phyloP scores from a whole-genome alignment of 371 early-diverging fungal genomes.

The Mucor ambiguus region DNA sequence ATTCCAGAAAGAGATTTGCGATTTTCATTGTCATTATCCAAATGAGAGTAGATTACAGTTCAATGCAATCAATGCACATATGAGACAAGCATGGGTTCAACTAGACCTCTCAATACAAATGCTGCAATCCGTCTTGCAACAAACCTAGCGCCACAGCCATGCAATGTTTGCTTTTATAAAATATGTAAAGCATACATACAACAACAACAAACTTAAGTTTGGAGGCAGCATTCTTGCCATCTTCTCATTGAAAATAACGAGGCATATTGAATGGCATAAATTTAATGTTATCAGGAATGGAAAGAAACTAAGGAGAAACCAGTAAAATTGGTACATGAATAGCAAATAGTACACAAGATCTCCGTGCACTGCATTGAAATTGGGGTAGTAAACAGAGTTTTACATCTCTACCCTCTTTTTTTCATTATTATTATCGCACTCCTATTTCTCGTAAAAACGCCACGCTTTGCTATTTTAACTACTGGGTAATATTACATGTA shows the following conservation, averaged over 20 bases:
- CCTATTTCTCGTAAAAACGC: not conserved
- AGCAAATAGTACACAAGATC: not conserved
- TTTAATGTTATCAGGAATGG: slow-evolving; percentile 3
- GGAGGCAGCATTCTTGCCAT: slow-evolving; percentile 1
- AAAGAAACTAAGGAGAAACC: not conserved
- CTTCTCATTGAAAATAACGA: not conserved
- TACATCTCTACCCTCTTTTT: not conserved
- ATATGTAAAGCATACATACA: slow-evolving; percentile 1
- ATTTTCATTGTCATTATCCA: not conserved
- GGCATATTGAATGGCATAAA: slow-evolving; percentile 5
- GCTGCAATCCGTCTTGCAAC: not conserved
- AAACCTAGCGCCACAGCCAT: not conserved
- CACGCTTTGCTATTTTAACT: slow-evolving; percentile 1
- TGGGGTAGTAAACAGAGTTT: not conserved
- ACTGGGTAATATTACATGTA: not conserved
- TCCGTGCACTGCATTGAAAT: slow-evolving; percentile 13
- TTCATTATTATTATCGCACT: not conserved
- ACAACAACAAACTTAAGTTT: not conserved
- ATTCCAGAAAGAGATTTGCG: not conserved
- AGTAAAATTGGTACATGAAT: not conserved
- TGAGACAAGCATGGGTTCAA: not conserved
- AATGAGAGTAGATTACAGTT: not conserved
- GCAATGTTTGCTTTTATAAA: slow-evolving; percentile 1
- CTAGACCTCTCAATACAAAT: not conserved
- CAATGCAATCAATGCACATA: not conserved